A percentile compares a stretch with the other conserved stretches of the same genome.
Conservation (phyloP, 2,329 filamentous ascomycete genomes). For the Annulohypoxylon truncatum region DNA sequence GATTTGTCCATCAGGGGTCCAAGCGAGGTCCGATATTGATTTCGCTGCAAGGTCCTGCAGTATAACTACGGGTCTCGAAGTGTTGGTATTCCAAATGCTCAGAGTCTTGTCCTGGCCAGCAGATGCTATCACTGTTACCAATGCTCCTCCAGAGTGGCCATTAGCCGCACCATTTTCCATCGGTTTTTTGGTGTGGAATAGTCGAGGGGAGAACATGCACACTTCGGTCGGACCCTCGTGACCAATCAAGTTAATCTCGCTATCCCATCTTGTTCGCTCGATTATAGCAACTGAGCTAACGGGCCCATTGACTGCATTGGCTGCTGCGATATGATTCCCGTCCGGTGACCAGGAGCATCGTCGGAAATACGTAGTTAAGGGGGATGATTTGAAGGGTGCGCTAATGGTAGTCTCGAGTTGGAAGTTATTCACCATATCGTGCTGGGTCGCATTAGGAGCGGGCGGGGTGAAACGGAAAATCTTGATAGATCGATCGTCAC, state of each 20-base stretch:
- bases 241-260: constrained; percentile 96
- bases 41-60: constrained; percentile 89
- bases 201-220: constrained; percentile 92
- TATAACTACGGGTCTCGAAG: constrained; percentile 89
- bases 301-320: constrained; percentile 96
- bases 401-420: constrained; percentile 92
- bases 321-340: constrained; percentile 94
- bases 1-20: constrained; percentile 91
- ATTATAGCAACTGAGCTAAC: constrained; percentile 98
- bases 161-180: constrained; percentile 62
- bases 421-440: constrained; percentile 98
- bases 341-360: constrained; percentile 98
- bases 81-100: constrained; percentile 98
- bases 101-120: constrained; percentile 96
- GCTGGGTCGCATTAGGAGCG: constrained; percentile 87
- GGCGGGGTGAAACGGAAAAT: constrained; percentile 96
- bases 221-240: constrained; percentile 98
- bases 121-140: constrained; percentile 94
- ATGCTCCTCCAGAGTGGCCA: constrained; percentile 59
- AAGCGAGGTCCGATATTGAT: constrained; percentile 92
- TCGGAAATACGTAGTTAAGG: constrained; percentile 95
- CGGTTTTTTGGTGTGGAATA: constrained; percentile 82
- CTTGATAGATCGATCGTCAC: constrained; percentile 95
- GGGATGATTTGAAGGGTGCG: constrained; percentile 88
- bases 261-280: constrained; percentile 90